Percentiles rank a stretch among this genome's conserved stretches.
Evolutionary conservation across 345 rosid genomes (phyloP).

Genomic region (Bruguiera gymnorhiza): DNA sequence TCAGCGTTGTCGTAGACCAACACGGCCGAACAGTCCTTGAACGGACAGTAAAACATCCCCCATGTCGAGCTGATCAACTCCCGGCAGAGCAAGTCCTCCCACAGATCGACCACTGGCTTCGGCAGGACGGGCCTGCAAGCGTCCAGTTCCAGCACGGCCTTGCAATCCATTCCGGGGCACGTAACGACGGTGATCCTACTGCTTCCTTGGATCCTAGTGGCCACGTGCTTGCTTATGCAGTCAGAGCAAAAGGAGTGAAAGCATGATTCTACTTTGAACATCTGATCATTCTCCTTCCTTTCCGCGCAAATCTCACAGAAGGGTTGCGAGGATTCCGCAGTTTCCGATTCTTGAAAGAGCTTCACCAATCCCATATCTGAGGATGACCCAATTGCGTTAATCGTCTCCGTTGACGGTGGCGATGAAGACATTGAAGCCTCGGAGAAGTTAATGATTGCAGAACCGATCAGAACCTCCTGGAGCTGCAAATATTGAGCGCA

Average conservation of each 20-base stretch:
- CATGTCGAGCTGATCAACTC: conserved; percentile 29
- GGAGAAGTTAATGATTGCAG: background rate
- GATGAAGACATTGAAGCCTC: background rate
- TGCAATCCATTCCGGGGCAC: conserved; percentile 60
- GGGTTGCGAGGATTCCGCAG: conserved; percentile 29
- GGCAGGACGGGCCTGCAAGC: conserved; percentile 42
- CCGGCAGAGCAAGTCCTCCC: conserved; percentile 53
- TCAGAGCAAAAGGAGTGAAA: conserved; percentile 50
- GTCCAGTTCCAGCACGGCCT: conserved; percentile 40
- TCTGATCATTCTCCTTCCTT: conserved; percentile 31
- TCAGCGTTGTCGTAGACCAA: conserved; percentile 30
- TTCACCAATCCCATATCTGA: no score
- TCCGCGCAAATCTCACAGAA: conserved; percentile 61
- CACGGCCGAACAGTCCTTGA: conserved; percentile 59
- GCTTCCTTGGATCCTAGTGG: conserved; percentile 31
- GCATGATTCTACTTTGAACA: conserved; percentile 40
- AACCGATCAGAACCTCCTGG: conserved; percentile 46
- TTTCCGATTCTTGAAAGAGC: background rate
- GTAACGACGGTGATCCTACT: conserved; percentile 18
- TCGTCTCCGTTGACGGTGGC: background rate
- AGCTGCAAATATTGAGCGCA: conserved; percentile 40
- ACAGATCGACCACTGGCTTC: conserved; percentile 36
- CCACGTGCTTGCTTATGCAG: conserved; percentile 49
- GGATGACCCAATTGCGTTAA: background rate
- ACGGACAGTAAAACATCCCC: conserved; percentile 63